phyloP scores from a whole-genome alignment of 164 flowering plant species.

The Stephania japonica region DNA sequence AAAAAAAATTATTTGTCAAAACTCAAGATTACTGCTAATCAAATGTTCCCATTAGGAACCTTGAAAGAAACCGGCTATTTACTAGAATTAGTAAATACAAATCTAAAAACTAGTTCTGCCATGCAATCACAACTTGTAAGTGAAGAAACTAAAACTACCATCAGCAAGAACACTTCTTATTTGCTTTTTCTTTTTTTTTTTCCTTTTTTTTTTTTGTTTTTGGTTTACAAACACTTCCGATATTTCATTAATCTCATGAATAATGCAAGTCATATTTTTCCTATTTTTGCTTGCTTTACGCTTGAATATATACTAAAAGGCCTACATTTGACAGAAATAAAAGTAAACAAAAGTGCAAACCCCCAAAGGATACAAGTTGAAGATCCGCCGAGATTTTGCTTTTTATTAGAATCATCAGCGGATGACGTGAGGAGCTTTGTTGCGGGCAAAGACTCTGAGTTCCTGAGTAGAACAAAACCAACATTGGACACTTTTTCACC shows the following conservation, averaged over 20 bases:
- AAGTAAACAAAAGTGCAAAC: neutral
- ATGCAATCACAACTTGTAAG: neutral
- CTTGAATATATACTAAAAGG: neutral
- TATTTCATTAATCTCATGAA: neutral
- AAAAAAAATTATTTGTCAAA: neutral
- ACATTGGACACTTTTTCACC: neutral
- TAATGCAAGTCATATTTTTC: neutral
- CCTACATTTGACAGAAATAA: neutral
- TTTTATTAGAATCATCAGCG: constrained; percentile 61
- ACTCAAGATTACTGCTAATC: neutral
- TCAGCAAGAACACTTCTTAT: neutral
- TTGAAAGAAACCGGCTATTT: neutral
- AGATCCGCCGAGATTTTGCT: constrained; percentile 42
- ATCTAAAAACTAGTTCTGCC: neutral
- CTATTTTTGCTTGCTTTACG: neutral
- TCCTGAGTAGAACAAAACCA: constrained; percentile 41
- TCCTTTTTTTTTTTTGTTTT: no score
- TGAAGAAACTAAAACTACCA: neutral
- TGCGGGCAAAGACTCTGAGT: constrained; percentile 38
- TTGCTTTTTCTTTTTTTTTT: no score
- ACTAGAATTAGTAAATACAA: neutral
- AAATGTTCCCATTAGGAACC: neutral
- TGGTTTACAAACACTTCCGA: no score
- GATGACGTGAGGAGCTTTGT: constrained; percentile 55
- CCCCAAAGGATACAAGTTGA: constrained; percentile 77